Evolutionary conservation across 1,139 yeast species (phyloP), one percentile per base, ranked within the genome.

Genomic region (Sugiyamaella pinicola): DNA sequence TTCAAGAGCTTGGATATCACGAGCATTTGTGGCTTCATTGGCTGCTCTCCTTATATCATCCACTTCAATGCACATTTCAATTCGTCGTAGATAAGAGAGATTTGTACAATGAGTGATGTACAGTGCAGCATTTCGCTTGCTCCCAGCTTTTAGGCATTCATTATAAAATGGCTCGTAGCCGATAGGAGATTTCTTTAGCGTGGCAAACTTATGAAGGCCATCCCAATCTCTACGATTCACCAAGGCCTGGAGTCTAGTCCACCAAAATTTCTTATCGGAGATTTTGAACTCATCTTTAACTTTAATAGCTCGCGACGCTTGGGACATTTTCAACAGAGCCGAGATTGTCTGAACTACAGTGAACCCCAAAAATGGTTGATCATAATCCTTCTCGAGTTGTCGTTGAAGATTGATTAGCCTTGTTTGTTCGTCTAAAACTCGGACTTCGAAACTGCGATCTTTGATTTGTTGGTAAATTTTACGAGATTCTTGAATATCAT

Each of bases 151-250:
- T 43, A 82, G 60, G 29, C 82, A 77, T 34, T 79, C 76, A 10
- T 78, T 74, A 47, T 77, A 85, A 59, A 89, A 83, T 1, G 85
- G 82, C 57, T 77, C 78, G 59, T 84, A 86, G 0, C 95, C 95
- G 52, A 89, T 85, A 0, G 91, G 89, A 0, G 95, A 79, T 61
- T 80, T 83, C 52, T 77, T 75, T 8, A 77, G 67, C 1, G 66
- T 69, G 0, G 79, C 74, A 63, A 80, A 75, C 37, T 74, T 70
- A 58, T 71, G 80, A 34, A 91, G 68, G 47, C 81, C 83, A 26
- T 83, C 87, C 74, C 86, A 87, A 48, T 84, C 83, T 6, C 79
- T 74, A 1, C 75, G 64, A 12, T 75, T 70, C 0, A 83, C 74
- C 49, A 82, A 75, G 0, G 80, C 78, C 19, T 79, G 78, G 18